These are phyloP conservation scores for Metschnikowia orientalis DNA, from an alignment of 805 yeast genomes.

Conservation along the genomic window DNA sequence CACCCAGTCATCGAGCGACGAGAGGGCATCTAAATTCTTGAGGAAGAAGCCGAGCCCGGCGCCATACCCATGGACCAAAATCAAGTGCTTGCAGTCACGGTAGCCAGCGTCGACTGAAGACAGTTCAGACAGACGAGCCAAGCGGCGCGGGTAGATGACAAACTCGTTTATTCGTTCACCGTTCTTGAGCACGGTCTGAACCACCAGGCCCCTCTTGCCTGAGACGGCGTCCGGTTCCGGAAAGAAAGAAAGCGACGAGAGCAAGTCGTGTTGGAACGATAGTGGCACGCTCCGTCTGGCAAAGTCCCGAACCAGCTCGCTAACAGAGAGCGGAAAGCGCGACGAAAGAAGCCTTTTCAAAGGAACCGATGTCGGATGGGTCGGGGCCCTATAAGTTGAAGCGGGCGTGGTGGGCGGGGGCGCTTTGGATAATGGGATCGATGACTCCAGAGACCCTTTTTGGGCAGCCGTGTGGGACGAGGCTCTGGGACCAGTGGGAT, in stretches of 20 bases:
- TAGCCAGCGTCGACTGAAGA: conserved; percentile 7
- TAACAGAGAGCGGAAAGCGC: conserved; percentile 54
- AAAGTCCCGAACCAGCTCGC: conserved; percentile 54
- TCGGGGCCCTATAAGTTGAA: conserved; percentile 44
- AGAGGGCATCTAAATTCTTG: conserved; percentile 32
- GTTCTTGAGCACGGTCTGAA: conserved; percentile 29
- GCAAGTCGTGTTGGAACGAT: conserved; percentile 44
- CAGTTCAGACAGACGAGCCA: conserved; percentile 11
- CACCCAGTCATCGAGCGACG: conserved; percentile 48
- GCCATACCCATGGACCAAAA: conserved; percentile 45
- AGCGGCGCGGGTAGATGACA: conserved; percentile 27
- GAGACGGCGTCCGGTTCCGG: conserved; percentile 29
- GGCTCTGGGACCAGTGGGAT: too few relatives aligned
- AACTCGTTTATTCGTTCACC: conserved; percentile 38
- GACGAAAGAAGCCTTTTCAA: conserved; percentile 47
- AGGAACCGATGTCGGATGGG: conserved; percentile 68
- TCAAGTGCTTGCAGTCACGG: conserved; percentile 30
- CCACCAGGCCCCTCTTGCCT: conserved; percentile 30
- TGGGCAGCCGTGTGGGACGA: too few relatives aligned
- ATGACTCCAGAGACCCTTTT: too few relatives aligned
- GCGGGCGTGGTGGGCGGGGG: too few relatives aligned
- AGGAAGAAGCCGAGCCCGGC: conserved; percentile 43
- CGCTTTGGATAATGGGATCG: too few relatives aligned
- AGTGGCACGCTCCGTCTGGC: conserved; percentile 32
- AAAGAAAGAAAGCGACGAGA: conserved; percentile 44